Percentiles rank a stretch among this genome's conserved stretches.
phyloP scores from a whole-genome alignment of 2,329 filamentous ascomycete genomes.

The Botrytis elliptica region DNA sequence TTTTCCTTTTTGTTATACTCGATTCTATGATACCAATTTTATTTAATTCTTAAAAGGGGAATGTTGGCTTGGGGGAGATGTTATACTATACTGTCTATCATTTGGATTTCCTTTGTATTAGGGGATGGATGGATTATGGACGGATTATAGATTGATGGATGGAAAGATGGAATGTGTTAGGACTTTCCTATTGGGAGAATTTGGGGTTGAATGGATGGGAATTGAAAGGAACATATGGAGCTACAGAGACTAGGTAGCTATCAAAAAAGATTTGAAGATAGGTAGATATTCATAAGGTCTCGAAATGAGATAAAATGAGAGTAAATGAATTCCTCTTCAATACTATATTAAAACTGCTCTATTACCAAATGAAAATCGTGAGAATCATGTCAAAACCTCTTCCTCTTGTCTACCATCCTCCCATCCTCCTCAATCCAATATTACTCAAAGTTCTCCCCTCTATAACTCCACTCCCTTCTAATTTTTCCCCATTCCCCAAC shows the following conservation, averaged over 20 bases:
- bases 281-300: not conserved
- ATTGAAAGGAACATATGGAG: not conserved
- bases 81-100: not conserved
- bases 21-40: constrained; percentile 14
- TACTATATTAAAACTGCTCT: not conserved
- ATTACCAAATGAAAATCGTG: not conserved
- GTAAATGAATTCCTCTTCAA: not conserved
- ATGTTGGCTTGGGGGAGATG: not conserved
- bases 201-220: not conserved
- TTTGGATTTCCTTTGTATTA: not conserved
- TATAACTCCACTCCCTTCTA: constrained; percentile 42
- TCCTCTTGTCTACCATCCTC: constrained; percentile 25
- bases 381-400: not conserved
- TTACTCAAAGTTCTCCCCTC: constrained; percentile 42
- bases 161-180: not conserved
- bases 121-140: not conserved
- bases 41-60: not conserved
- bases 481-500: constrained; percentile 45
- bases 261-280: not conserved
- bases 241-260: not conserved
- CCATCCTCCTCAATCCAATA: constrained; percentile 43
- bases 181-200: too few species aligned
- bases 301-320: not conserved
- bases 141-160: not conserved
- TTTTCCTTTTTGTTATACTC: not conserved